Evolutionary conservation across 495 filamentous ascomycete genomes (phyloP).

Genomic region (Coniosporium apollinis): DNA sequence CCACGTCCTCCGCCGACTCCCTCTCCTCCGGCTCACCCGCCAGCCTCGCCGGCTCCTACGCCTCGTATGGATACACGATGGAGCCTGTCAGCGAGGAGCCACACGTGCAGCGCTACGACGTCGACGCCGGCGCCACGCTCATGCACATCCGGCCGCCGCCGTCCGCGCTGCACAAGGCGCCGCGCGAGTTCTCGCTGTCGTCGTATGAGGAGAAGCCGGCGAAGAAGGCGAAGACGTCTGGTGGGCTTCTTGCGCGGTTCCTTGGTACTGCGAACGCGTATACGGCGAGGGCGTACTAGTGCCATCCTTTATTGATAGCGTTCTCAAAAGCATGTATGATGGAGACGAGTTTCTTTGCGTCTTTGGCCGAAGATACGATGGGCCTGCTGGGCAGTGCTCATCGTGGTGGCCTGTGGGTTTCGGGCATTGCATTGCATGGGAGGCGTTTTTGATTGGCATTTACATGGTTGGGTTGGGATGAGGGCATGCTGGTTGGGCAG

Average conservation of each 20-base stretch:
- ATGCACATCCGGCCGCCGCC: constrained; percentile 19
- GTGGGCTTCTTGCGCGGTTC: constrained; percentile 22
- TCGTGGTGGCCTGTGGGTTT: too few species aligned
- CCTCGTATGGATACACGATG: too few species aligned
- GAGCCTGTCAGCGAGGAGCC: constrained; percentile 16
- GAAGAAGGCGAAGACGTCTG: constrained; percentile 22
- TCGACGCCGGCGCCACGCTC: constrained; percentile 19
- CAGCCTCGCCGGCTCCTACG: constrained; percentile 10
- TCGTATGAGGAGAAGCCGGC: constrained; percentile 15
- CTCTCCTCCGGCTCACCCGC: constrained; percentile 10
- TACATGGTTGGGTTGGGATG: too few species aligned
- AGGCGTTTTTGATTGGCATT: too few species aligned
- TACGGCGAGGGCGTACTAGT: too few species aligned
- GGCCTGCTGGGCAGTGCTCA: too few species aligned
- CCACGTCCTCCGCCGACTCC: constrained; percentile 14
- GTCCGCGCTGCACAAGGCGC: constrained; percentile 7
- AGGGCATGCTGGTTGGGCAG: too few species aligned
- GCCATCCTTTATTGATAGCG: too few species aligned
- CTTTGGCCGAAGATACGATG: too few species aligned
- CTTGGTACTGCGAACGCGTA: constrained; percentile 5
- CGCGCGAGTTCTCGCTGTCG: neutral
- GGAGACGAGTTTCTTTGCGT: too few species aligned
- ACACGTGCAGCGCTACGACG: constrained; percentile 22
- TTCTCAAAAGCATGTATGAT: too few species aligned
- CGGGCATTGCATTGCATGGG: too few species aligned